Percentiles rank a stretch among this genome's conserved stretches.
Conservation (phyloP, 2,329 filamentous ascomycete species). For the Zasmidium citrigriseum region DNA sequence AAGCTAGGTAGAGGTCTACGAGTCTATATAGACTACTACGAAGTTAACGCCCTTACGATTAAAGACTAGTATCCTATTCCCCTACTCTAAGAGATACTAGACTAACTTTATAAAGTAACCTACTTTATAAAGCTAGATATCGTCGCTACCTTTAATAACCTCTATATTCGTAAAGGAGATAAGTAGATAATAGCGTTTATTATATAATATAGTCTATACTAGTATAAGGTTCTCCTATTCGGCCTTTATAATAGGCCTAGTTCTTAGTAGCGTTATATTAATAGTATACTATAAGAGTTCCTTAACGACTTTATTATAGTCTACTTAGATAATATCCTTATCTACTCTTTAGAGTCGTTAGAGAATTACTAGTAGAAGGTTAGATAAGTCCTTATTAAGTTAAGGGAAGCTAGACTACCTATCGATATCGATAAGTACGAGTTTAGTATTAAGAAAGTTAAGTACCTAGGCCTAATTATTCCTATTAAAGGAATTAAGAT, state of each 20-base stretch:
- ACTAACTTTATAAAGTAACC: background rate
- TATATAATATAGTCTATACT: background rate
- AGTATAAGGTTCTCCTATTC: background rate
- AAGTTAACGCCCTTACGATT: no score
- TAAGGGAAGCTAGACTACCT: conserved; percentile 17
- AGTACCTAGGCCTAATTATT: conserved; percentile 30
- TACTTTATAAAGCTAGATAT: no score
- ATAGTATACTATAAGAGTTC: conserved; percentile 19
- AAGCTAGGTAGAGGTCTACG: conserved; percentile 1
- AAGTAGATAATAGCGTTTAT: conserved; percentile 3
- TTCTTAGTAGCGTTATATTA: background rate
- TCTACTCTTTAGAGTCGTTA: conserved; percentile 32
- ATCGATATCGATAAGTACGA: no score
- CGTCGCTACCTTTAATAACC: no score
- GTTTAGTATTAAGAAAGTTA: conserved; percentile 29
- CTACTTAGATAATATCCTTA: conserved; percentile 31
- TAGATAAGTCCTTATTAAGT: conserved; percentile 24
- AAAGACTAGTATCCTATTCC: conserved; percentile 3
- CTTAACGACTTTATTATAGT: conserved; percentile 28
- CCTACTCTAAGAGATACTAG: conserved; percentile 1
- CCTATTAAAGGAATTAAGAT: conserved; percentile 25
- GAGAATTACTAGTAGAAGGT: conserved; percentile 27
- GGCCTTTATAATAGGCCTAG: no score
- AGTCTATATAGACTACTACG: no score
- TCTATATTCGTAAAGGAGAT: conserved; percentile 24